Evolutionary conservation across 1,284 basidiomycete genomes (phyloP), one percentile per base, ranked within the genome.

Genomic region (Ceratobasidium papillatum): DNA sequence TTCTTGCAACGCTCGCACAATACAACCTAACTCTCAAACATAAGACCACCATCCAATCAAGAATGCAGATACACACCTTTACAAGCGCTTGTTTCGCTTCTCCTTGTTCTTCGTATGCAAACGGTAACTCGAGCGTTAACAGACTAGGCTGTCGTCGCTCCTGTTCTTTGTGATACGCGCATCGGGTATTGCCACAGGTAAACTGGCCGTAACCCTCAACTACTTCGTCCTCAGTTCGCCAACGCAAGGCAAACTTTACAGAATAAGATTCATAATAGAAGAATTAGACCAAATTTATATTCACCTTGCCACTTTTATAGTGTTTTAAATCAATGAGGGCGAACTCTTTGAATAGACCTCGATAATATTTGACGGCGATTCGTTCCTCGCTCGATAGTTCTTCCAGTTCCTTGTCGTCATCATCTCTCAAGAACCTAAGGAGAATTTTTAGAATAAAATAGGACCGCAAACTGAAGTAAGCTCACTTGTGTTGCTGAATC

Each of bases 291-390:
- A n/a, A 17, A 52, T 30, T 62, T 22, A n/a, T 7, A 51, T n/a
- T 1, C 61, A 94, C 93, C 75, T 92, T 91, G n/a, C 94, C 93
- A 0, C 92, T 91, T 83, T 95, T 96, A 86, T 93, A 97, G 81
- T 97, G 95, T 83, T 97, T 97, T 77, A 98, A 84, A 82, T 98
- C 94, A 80, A 95, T 94, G 58, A 98, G 85, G 0, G 94, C 95
- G 80, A 91, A 97, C 82, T 98, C 95, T 76, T 94, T 91, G 81
- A 94, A 97, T 5, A 98, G 87, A 78, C 85, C 92, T 17, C 87
- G 84, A 79, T 97, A 96, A 84, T 96, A 98, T 78, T 95, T 95
- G 76, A 87, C 85, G 0, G 95, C 95, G 9, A 97, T 85, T 77
- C 89, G 86, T 64, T 94, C 93, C 79, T 94, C 89, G 92, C 87